Evolutionary conservation across 768 basidiomycete genomes (phyloP).

Genomic region (Xerocomus spinulosus): DNA sequence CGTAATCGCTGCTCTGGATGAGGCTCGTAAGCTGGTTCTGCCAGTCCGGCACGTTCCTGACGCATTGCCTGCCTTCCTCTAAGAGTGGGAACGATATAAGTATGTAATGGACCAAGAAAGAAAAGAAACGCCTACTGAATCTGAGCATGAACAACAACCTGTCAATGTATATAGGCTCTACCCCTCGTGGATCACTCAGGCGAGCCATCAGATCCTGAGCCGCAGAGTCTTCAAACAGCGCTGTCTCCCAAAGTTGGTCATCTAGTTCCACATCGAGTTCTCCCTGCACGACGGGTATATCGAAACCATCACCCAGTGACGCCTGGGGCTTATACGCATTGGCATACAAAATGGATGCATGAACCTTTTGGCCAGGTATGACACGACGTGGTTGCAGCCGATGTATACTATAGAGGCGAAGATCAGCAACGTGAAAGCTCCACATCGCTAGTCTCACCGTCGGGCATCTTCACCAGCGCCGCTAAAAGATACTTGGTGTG

Average conservation of each 20-base stretch:
- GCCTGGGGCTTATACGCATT: conserved; percentile 18
- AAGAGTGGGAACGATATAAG: too few species aligned
- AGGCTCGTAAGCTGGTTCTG: conserved; percentile 2
- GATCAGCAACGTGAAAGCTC: neutral
- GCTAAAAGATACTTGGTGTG: conserved; percentile 20
- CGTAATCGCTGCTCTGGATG: conserved; percentile 1
- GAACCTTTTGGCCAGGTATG: conserved; percentile 25
- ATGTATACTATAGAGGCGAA: conserved; percentile 8
- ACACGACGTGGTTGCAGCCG: conserved; percentile 20
- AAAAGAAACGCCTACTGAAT: neutral
- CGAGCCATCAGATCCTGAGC: conserved; percentile 9
- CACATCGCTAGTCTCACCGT: conserved; percentile 6
- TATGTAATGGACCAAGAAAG: neutral
- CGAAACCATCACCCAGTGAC: conserved; percentile 21
- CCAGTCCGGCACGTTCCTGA: conserved; percentile 13
- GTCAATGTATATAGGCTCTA: neutral
- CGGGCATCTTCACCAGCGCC: conserved; percentile 15
- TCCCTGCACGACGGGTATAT: conserved; percentile 9
- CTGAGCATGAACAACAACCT: conserved; percentile 16
- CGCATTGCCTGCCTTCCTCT: conserved; percentile 16
- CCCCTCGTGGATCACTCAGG: conserved; percentile 6
- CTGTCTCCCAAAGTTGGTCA: conserved; percentile 13
- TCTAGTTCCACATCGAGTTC: conserved; percentile 3
- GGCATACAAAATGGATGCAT: conserved; percentile 22
- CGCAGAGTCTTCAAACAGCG: conserved; percentile 17